phyloP scores from a whole-genome alignment of 495 filamentous ascomycete species.

The Penicillium malachiteum region DNA sequence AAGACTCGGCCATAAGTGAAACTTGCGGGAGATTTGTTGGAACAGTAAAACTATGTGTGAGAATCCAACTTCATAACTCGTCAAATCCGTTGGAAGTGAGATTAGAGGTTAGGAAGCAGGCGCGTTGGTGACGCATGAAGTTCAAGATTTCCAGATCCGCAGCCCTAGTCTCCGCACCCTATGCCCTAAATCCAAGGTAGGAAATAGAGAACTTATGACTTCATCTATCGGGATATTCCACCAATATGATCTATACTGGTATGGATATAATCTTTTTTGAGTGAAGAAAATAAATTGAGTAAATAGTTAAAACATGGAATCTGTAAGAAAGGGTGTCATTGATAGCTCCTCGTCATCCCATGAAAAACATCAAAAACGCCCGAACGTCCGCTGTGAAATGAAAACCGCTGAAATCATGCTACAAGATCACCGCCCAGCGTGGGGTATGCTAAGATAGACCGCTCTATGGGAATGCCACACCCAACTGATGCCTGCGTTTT shows the following conservation, averaged over 20 bases:
- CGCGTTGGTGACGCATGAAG: conserved; percentile 6
- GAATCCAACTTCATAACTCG: background rate
- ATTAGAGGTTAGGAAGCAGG: too few species aligned
- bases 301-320: background rate
- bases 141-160: conserved; percentile 16
- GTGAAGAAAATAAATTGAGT: background rate
- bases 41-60: background rate
- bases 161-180: conserved; percentile 35
- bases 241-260: too few species aligned
- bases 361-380: conserved; percentile 25
- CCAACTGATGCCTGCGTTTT: conserved; percentile 11
- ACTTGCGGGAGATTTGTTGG: background rate
- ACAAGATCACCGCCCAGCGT: conserved; percentile 18
- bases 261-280: too few species aligned
- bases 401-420: conserved; percentile 26
- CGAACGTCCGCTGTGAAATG: conserved; percentile 16
- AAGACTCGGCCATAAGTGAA: background rate
- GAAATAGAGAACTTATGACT: background rate
- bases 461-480: conserved; percentile 15
- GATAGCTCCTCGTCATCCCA: conserved; percentile 15
- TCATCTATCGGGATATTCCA: too few species aligned
- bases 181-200: conserved; percentile 33
- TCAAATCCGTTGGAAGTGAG: too few species aligned
- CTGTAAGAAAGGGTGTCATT: conserved; percentile 9
- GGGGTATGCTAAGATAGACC: conserved; percentile 20